A percentile compares a stretch with the other conserved stretches of the same genome.
Evolutionary conservation across 2,329 filamentous ascomycete genomes (phyloP).

Genomic region (Blastomyces percursus): DNA sequence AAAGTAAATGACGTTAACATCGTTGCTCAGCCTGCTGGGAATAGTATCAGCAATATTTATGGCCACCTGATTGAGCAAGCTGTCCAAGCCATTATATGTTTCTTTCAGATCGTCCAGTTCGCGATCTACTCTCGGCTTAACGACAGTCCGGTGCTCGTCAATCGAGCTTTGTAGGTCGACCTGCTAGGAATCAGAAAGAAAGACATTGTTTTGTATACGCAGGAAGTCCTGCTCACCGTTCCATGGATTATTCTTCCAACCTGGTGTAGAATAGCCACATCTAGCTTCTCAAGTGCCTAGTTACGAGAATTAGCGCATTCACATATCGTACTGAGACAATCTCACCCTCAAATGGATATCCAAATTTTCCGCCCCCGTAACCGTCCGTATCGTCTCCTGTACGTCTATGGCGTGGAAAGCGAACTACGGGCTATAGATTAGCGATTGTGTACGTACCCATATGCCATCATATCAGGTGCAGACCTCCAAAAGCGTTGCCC

Average conservation of each 20-base stretch:
- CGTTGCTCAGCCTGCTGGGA: slow-evolving; percentile 45
- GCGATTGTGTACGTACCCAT: not conserved
- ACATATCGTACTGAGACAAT: not conserved
- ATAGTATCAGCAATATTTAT: slow-evolving; percentile 52
- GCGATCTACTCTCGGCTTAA: slow-evolving; percentile 59
- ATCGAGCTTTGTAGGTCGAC: slow-evolving; percentile 73
- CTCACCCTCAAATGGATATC: slow-evolving; percentile 45
- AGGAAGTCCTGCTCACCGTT: slow-evolving; percentile 35
- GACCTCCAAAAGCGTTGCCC: slow-evolving; percentile 56
- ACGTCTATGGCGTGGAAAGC: slow-evolving; percentile 60
- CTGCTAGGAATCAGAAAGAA: slow-evolving; percentile 19
- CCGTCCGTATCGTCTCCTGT: slow-evolving; percentile 49
- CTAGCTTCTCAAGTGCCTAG: slow-evolving; percentile 50
- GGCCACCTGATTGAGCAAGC: slow-evolving; percentile 58
- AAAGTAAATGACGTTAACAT: slow-evolving; percentile 73
- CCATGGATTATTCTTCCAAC: slow-evolving; percentile 62
- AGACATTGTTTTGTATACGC: not conserved
- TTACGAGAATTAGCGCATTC: not conserved
- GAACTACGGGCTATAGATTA: slow-evolving; percentile 43
- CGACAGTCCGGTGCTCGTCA: slow-evolving; percentile 58
- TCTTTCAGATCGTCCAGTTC: slow-evolving; percentile 69
- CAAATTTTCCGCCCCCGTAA: slow-evolving; percentile 45
- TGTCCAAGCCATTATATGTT: slow-evolving; percentile 65
- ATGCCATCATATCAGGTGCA: slow-evolving; percentile 11
- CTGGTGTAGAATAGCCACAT: slow-evolving; percentile 48